Evolutionary conservation across 2,329 filamentous ascomycete species (phyloP), one percentile per base, ranked within the genome.

Genomic region (Cercospora sp.): DNA sequence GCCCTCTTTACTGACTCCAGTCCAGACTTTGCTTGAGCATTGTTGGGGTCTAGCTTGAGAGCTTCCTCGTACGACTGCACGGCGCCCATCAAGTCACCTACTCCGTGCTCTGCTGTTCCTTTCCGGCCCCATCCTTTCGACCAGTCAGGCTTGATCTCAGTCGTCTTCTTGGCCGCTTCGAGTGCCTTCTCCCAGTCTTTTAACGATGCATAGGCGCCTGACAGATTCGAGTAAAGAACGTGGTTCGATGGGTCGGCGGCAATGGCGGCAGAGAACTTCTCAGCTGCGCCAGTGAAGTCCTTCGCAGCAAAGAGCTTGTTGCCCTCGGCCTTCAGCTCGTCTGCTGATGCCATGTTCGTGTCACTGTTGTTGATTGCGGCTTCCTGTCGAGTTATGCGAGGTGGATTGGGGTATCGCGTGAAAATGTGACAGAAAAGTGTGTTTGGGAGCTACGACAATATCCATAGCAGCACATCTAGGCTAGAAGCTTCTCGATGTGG

Each of bases 251-350:
- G 90, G 71, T 97, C 92, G 77, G 96, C 82, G 66, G 89, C 91
- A 78, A 99, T 97, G 63, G 95, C 95, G 82, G 97, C 87, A 67
- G 93, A 91, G 82, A 99, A 99, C 79, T 97, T 95, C 74, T 94
- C 90, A 80, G 97, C 89, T 78, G 95, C 95, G 80, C 94, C 93
- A 77, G 93, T 87, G 81, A 97, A 99, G 82, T 98, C 93, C 87
- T 98, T 98, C 71, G 92, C 93, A 73, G 93, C 91, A 82, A 99
- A 99, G 82, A 96, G 94, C 86, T 96, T 96, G 87, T 99, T 99
- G 69, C 73, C 67, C 61, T 69, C 67, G n/a, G 67, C 67, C 86
- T 99, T 99, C 77, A 99, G 89, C 87, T 94, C 86, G 81, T 90
- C 88, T 60, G 71, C 71, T 66, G 67, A 70, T 72, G 88, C 87